Conservation (phyloP, 2,329 filamentous ascomycete genomes). For the Eutypa lata region DNA sequence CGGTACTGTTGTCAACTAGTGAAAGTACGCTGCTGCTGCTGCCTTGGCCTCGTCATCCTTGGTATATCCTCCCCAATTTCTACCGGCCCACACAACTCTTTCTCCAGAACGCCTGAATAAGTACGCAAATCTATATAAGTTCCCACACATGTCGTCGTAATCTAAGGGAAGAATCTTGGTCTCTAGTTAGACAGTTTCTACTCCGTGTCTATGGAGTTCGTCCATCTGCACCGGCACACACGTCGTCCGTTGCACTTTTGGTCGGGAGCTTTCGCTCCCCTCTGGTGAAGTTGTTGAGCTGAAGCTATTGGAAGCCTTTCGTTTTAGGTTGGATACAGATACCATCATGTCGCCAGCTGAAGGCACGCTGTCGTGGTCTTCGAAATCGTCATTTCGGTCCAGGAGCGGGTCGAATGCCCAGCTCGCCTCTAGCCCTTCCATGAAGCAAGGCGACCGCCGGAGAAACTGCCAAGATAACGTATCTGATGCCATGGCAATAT, state of each 20-base stretch:
- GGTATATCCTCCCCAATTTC: neutral
- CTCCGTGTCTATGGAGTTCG: slow-evolving; percentile 33
- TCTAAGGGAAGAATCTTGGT: neutral
- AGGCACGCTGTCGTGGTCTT: slow-evolving; percentile 34
- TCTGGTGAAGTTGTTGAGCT: slow-evolving; percentile 27
- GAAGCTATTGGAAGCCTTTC: slow-evolving; percentile 49
- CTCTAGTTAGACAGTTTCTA: slow-evolving; percentile 37
- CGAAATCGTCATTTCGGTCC: slow-evolving; percentile 38
- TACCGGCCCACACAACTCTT: neutral
- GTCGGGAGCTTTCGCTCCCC: slow-evolving; percentile 28
- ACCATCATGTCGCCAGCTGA: slow-evolving; percentile 47
- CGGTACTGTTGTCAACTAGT: too few relatives aligned
- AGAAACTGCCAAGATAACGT: slow-evolving; percentile 56
- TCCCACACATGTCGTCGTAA: neutral
- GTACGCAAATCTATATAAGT: neutral
- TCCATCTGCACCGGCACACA: slow-evolving; percentile 37
- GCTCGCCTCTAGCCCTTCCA: slow-evolving; percentile 51
- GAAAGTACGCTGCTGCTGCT: too few relatives aligned
- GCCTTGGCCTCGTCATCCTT: too few relatives aligned
- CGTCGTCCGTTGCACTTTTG: slow-evolving; percentile 37
- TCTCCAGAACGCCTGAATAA: neutral
- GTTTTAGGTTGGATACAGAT: slow-evolving; percentile 42
- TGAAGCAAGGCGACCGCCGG: slow-evolving; percentile 43
- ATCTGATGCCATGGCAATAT: slow-evolving; percentile 54
- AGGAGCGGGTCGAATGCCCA: slow-evolving; percentile 52